Percentiles rank a stretch among this genome's conserved stretches.
Conservation (phyloP, 352 stramenopile genomes). For the Thraustochytrium striatum region DNA sequence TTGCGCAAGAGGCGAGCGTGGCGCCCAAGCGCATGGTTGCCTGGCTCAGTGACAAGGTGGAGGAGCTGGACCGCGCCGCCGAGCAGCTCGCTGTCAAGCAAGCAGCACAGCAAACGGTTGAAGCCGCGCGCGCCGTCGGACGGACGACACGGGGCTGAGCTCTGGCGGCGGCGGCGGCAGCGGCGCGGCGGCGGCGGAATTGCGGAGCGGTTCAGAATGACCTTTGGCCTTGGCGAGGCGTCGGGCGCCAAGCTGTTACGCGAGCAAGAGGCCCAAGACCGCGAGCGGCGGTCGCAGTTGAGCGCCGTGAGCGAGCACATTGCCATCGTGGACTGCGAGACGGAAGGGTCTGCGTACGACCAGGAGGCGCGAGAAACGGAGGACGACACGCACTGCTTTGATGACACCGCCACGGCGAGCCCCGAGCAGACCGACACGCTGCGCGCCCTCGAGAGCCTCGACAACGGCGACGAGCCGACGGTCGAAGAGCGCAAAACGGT, state of each 20-base stretch:
- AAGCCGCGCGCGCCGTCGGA: neutral
- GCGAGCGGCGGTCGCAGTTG: neutral
- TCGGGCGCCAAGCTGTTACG: neutral
- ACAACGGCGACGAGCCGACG: neutral
- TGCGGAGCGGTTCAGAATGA: conserved; percentile 17
- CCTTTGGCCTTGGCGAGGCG: neutral
- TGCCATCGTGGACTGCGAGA: neutral
- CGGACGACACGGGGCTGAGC: neutral
- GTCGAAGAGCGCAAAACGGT: neutral
- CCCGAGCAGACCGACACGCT: neutral
- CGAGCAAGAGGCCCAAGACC: neutral
- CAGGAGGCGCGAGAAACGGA: neutral
- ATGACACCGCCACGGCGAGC: neutral
- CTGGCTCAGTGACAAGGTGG: neutral
- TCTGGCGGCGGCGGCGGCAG: neutral
- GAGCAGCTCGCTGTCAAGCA: neutral
- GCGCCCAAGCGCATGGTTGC: no score
- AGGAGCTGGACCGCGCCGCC: neutral
- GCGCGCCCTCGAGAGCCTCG: neutral
- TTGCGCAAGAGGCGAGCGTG: no score
- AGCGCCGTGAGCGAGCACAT: neutral
- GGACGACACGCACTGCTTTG: neutral
- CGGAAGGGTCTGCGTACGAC: neutral
- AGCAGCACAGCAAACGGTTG: neutral
- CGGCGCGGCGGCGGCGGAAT: neutral